Percentiles rank a stretch among this genome's conserved stretches.
Conservation (phyloP, 805 yeast genomes). For the Wickerhamiella occidentalis region DNA sequence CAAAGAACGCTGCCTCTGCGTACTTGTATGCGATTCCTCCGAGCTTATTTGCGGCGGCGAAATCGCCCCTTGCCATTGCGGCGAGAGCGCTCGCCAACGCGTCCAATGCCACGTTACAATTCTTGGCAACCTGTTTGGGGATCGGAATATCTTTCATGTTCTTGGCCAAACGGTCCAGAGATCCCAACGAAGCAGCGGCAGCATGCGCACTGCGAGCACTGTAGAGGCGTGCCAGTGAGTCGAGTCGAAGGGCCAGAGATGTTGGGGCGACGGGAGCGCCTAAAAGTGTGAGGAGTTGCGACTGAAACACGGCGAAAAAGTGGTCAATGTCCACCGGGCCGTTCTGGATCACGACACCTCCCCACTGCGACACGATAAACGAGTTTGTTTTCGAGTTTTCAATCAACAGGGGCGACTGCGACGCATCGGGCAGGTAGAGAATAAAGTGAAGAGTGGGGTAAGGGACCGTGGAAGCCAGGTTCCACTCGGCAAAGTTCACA, state of each 20-base stretch:
- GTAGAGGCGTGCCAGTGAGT: conserved; percentile 49
- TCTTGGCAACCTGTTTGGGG: conserved; percentile 53
- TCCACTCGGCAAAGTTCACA: conserved; percentile 80
- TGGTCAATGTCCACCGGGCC: conserved; percentile 30
- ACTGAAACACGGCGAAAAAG: conserved; percentile 47
- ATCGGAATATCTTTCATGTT: conserved; percentile 71
- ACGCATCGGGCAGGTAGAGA: conserved; percentile 46
- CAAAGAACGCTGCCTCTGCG: conserved; percentile 76
- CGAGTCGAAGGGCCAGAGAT: conserved; percentile 48
- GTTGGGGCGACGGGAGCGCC: conserved; percentile 53
- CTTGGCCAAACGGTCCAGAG: conserved; percentile 56
- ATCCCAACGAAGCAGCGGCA: conserved; percentile 57
- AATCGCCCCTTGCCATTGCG: conserved; percentile 27
- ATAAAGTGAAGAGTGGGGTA: conserved; percentile 64
- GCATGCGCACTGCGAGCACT: conserved; percentile 46
- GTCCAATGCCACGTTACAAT: conserved; percentile 43
- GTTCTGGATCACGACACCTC: conserved; percentile 54
- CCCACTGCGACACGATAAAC: conserved; percentile 82
- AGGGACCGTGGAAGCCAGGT: conserved; percentile 42
- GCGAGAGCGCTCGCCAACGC: conserved; percentile 32
- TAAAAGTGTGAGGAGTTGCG: conserved; percentile 59
- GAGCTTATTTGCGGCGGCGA: conserved; percentile 30
- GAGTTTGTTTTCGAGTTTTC: conserved; percentile 38
- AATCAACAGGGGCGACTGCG: conserved; percentile 39
- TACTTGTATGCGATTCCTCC: conserved; percentile 44